Conservation (phyloP, 805 yeast genomes). For the Blastobotrys terrestris region DNA sequence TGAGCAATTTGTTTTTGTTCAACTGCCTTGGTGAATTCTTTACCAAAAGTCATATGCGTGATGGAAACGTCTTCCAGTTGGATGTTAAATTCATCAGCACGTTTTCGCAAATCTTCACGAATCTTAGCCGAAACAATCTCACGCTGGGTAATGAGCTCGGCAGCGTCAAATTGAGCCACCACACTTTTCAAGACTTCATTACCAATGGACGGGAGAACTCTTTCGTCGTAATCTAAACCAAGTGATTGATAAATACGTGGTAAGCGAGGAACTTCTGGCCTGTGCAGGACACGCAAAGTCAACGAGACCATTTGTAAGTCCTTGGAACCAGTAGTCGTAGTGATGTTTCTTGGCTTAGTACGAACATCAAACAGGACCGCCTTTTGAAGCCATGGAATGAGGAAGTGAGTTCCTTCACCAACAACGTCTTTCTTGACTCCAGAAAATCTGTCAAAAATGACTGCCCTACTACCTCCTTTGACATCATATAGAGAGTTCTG, state of each 20-base stretch:
- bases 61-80: conserved; percentile 94
- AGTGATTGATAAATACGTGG: conserved; percentile 86
- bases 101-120: conserved; percentile 71
- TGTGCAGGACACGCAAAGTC: conserved; percentile 85
- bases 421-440: conserved; percentile 87
- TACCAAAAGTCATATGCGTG: conserved; percentile 95
- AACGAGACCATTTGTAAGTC: conserved; percentile 93
- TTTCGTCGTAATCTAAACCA: conserved; percentile 91
- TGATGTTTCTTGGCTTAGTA: conserved; percentile 87
- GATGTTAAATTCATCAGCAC: conserved; percentile 86
- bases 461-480: conserved; percentile 93
- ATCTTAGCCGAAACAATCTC: conserved; percentile 88
- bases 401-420: conserved; percentile 96
- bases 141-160: conserved; percentile 94
- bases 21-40: conserved; percentile 95
- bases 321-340: conserved; percentile 94
- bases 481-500: conserved; percentile 90
- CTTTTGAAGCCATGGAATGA: conserved; percentile 92
- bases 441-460: conserved; percentile 81
- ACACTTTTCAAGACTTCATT: conserved; percentile 84
- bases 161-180: conserved; percentile 93
- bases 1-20: conserved; percentile 99
- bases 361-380: conserved; percentile 89
- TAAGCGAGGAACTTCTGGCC: conserved; percentile 80
- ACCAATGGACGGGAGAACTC: conserved; percentile 88